A percentile compares a stretch with the other conserved stretches of the same genome.
Conservation (phyloP, 768 basidiomycete species). For the Pleurotus tuber-regium region DNA sequence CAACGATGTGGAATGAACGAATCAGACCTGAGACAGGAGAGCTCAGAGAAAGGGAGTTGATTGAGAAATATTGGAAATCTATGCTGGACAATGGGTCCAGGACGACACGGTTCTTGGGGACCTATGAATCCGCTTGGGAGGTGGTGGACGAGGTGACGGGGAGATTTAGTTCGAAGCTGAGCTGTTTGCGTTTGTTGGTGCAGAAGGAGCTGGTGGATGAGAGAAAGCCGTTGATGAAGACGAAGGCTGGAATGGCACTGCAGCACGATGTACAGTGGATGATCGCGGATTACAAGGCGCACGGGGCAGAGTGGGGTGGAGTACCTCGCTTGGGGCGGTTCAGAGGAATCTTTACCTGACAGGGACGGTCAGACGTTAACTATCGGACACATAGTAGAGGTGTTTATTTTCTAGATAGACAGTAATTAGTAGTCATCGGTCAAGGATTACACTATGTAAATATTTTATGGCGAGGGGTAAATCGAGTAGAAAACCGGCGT, state of each 20-base stretch:
- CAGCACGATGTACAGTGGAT: conserved; percentile 6
- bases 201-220: conserved; percentile 25
- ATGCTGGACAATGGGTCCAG: conserved; percentile 38
- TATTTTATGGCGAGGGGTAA: no score
- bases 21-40: conserved; percentile 29
- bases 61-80: conserved; percentile 39
- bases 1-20: conserved; percentile 14
- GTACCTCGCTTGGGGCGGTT: no score
- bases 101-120: conserved; percentile 32
- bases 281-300: neutral
- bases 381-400: no score
- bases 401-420: no score
- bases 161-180: conserved; percentile 19
- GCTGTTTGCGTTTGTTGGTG: conserved; percentile 16
- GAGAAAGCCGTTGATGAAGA: conserved; percentile 14
- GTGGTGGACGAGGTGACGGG: conserved; percentile 35
- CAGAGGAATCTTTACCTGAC: no score
- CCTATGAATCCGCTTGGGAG: conserved; percentile 31
- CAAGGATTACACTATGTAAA: no score
- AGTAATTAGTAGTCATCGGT: no score
- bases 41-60: conserved; percentile 34
- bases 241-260: conserved; percentile 9
- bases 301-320: no score
- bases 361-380: no score
- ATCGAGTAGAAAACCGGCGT: no score